Base-by-base conservation (phyloP, 208 protist species). In the Acanthamoeba royreba region DNA sequence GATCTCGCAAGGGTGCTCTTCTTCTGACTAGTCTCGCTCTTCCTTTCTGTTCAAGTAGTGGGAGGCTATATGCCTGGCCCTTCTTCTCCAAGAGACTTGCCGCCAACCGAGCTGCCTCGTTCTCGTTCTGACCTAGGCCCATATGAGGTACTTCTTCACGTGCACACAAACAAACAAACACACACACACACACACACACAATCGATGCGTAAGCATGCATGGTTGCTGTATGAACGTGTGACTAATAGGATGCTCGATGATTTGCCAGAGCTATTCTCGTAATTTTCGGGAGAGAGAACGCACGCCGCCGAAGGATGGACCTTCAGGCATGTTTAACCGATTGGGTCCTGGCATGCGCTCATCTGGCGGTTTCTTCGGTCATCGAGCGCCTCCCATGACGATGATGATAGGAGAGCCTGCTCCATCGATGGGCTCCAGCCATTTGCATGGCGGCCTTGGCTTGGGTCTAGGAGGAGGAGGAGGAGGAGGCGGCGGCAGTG, bases 391-490 rank as follows among this genome's bases (percentile, higher is more conserved):
- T 69, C 58, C 58, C 58, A 69, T 35, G 58, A n/a, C 28, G 33
- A 69, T 35, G 58, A 69, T 31, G 28, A 35, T 5, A 31, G 33
- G 58, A 69, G 58, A 69, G 33, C 28, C 28, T 69, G 33, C 33
- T 69, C 28, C 28, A 69, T 31, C 58, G 28, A 69, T 69, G 58
- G 58, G 58, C 28, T 69, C 83, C 8, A 90, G 85, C 53, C 85
- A 91, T 46, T 53, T 74, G 25, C 85, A 91, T 35, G 85, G 85
- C 61, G 85, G 85, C 52, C 42, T 91, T 8, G 85, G 85, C 35
- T 61, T 91, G 3, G 85, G 85, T 25, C 35, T 91, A 35, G 83
- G 83, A 35, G 31, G 72, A 25, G 85, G 72, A 38, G n/a, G n/a
- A n/a, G n/a, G n/a, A 35, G 83, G 83, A 35, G 31, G 72, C 33